Evolutionary conservation across 1,284 basidiomycete genomes (phyloP).

Genomic region (Puccinia brachypodii): DNA sequence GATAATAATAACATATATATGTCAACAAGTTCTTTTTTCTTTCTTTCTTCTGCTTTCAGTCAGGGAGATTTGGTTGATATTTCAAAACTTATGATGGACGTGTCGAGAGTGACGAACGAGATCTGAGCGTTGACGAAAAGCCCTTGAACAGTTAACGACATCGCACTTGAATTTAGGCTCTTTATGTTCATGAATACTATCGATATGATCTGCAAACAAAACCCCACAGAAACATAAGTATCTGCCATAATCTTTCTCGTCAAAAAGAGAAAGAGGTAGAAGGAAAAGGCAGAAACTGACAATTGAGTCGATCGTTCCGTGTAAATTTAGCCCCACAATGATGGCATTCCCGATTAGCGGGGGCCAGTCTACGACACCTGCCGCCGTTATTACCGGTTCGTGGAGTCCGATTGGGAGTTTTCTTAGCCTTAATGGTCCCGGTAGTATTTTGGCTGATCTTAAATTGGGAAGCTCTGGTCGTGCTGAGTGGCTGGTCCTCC

Average conservation of each 20-base stretch:
- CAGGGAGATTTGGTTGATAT: not conserved
- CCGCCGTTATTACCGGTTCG: conserved; percentile 21
- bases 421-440: not conserved
- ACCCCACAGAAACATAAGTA: too few species aligned
- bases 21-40: not conserved
- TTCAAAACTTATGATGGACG: conserved; percentile 19
- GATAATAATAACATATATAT: too few species aligned
- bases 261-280: not conserved
- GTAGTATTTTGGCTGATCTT: not conserved
- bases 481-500: not conserved
- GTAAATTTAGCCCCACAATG: conserved; percentile 34
- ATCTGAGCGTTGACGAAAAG: conserved; percentile 24
- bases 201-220: conserved; percentile 31
- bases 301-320: conserved; percentile 26
- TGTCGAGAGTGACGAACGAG: conserved; percentile 21
- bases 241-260: too few species aligned
- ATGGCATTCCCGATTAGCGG: conserved; percentile 18
- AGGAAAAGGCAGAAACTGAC: conserved; percentile 11
- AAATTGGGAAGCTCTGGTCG: not conserved
- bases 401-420: not conserved
- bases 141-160: not conserved
- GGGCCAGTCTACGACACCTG: conserved; percentile 15
- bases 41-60: not conserved
- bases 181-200: conserved; percentile 32
- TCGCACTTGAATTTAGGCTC: conserved; percentile 33